Evolutionary conservation across 495 filamentous ascomycete genomes (phyloP), one percentile per base, ranked within the genome.

Genomic region (Penicillium cataractarum): DNA sequence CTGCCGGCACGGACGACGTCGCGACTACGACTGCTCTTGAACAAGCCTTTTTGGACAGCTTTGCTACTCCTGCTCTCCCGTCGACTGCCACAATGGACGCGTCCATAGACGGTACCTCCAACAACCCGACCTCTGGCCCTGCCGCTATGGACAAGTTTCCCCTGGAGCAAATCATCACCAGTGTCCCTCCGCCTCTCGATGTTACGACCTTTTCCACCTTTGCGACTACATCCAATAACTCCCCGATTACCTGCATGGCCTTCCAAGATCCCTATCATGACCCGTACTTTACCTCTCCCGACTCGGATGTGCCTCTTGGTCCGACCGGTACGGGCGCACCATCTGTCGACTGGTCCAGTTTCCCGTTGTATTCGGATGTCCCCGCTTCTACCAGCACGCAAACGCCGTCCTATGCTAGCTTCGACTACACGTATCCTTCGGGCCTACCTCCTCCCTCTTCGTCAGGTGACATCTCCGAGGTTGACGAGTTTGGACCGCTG

Each of bases 381-480:
- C 83, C 87, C 61, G 81, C 85, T n/a, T 78, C 87, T 6, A 86
- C 82, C 54, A 91, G 86, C 70, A 90, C 87, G 65, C 89, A 90
- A 67, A 77, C 87, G 27, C 88, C 87, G 27, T 89, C 88, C 49
- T 91, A 87, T 69, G 81, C 85, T 46, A 86, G 86, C 56, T 89
- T 88, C 65, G 87, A 91, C 62, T 89, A 83, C 62, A 85, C 82
- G 6, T 77, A 77, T 55, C 87, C 58, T 73, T 71, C 74, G 10
- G 76, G 77, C 31, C 69, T 82, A n/a, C 71, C 77, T 19, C 76
- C 84, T 7, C 89, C 88, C 2, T 91, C 89, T 4, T 92, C 88
- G 9, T 92, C 89, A 2, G 90, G 89, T 32, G 89, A 92, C 62
- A 85, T 89, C 31, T 92, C 90, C 15, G 90, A 92, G 72, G 84